Evolutionary conservation across 805 yeast genomes (phyloP), one percentile per base, ranked within the genome.

Genomic region (Lachancea mirantina): DNA sequence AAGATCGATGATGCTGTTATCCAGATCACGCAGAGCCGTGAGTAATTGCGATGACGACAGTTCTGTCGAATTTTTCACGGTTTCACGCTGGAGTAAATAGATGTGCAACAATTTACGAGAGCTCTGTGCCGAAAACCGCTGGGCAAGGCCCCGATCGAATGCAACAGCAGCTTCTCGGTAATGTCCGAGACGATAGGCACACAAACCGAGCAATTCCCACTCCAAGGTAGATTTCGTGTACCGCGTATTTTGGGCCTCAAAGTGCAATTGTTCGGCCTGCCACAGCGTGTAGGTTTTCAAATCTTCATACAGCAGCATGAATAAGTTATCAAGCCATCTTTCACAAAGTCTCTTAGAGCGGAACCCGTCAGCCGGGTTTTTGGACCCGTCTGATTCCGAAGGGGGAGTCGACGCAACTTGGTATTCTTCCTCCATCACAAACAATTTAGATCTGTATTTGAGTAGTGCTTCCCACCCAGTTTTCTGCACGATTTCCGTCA

Each of bases 151-250:
- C 42, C 70, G 70, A 36, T 73, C 69, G 60, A 82, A 88, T 6
- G 97, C 96, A 28, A 72, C 72, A 1, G 88, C 76, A 0, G 96
- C 96, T 57, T 87, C 96, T 45, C 79, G 84, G 42, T 64, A 68
- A 55, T 89, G 95, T 41, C 87, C 85, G 43, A 94, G 67, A 43
- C 98, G 72, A 47, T 70, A 73, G 1, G 97, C 94, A 30, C 87
- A 78, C 46, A 75, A 65, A 2, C 99, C 99, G 41, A 88, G 67
- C 21, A 84, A 65, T 59, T 94, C 96, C 96, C 96, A 88, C 58
- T 88, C 96, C 36, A 81, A 62, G 0, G 95, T 77, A 18, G 79
- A 64, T 52, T 84, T 87, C 46, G 74, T 75, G 55, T 80, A 82
- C 26, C 75, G 77, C 55, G 84, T 68, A 57, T 84, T 84, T 55